Base-by-base conservation (phyloP, 208 protist genomes). In the Herpetomonas muscarum region DNA sequence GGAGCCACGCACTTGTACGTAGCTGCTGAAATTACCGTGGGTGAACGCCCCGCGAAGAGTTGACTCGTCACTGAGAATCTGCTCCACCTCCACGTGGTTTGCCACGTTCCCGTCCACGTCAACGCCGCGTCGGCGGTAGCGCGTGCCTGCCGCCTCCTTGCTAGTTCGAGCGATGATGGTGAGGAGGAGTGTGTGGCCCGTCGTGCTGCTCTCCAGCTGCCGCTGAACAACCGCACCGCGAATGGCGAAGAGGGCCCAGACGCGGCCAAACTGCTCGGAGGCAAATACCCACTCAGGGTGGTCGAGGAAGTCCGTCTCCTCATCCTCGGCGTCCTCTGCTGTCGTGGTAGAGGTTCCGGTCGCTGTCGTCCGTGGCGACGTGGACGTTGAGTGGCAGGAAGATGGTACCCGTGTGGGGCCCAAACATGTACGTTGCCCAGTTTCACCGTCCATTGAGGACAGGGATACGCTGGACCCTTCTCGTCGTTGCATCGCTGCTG, bases 41-140 rank as follows among this genome's bases (percentile, higher is more conserved):
- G 64, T 76, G 39, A 67, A 70, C 25, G 12, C 15, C 1, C 5
- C 5, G 37, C 57, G 58, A 4, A 71, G 37, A 12, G 61, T 51
- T 0, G 74, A 75, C 52, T 87, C 78, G 24, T 89, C 79, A 32
- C 61, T 70, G 2, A 96, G 77, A 48, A 96, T 92, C 61, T 96
- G 90, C 67, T 96, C 90, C 28, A 90, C 74, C 59, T 96, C 86
- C 13, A 96, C 90, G 50, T 91, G 79, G 60, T 96, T 96, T 15
- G 90, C 90, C 41, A 87, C 86, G 58, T 88, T 55, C 26, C 81
- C 79, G 45, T 84, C 66, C 48, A 85, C 78, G 65, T 70, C 90
- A n/a, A 97, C 74, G 1, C 97, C 97, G 56, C 97, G 89, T 46
- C 98, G 97, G 13, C 98, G 68, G 64, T 97, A 98, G 25, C 97